A percentile compares a stretch with the other conserved stretches of the same genome.
phyloP scores from a whole-genome alignment of 2,329 filamentous ascomycete species.

The Huntiella moniliformis region DNA sequence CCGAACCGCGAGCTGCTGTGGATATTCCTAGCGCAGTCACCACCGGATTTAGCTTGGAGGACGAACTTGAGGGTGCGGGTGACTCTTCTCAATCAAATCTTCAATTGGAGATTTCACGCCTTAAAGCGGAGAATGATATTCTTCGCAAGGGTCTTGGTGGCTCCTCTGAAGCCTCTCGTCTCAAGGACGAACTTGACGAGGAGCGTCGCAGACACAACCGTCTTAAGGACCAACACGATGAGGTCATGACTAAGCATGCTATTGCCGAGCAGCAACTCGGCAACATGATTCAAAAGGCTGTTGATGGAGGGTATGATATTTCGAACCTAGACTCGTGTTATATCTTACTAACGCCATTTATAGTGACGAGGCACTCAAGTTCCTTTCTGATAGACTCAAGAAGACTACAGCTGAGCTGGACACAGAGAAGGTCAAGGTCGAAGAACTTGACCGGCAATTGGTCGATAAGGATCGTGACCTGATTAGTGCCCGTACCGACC shows the following conservation, averaged over 20 bases:
- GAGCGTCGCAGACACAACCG: conserved; percentile 30
- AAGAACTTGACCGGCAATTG: conserved; percentile 28
- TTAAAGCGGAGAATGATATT: conserved; percentile 43
- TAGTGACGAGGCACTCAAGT: conserved; percentile 17
- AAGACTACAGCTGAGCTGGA: conserved; percentile 29
- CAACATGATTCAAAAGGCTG: conserved; percentile 31
- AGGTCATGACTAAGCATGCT: conserved; percentile 38
- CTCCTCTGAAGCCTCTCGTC: conserved; percentile 32
- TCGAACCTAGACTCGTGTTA: background rate
- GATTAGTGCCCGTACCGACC: conserved; percentile 31
- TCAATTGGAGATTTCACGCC: conserved; percentile 34
- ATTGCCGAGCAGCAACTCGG: conserved; percentile 39
- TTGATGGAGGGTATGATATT: conserved; percentile 27
- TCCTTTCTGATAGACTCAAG: conserved; percentile 21
- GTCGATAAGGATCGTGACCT: conserved; percentile 38
- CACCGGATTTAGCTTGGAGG: conserved; percentile 29
- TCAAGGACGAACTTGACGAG: conserved; percentile 38
- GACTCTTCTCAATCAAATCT: conserved; percentile 21
- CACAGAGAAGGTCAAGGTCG: conserved; percentile 23
- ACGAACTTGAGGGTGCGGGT: conserved; percentile 27
- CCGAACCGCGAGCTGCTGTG: conserved; percentile 15
- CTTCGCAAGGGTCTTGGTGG: conserved; percentile 35
- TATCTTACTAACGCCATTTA: conserved; percentile 1
- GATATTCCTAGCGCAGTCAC: conserved; percentile 1
- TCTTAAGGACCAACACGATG: conserved; percentile 35